These are phyloP conservation scores for Mycena polygramma DNA, from an alignment of 768 basidiomycete genomes.

Conservation along the genomic window DNA sequence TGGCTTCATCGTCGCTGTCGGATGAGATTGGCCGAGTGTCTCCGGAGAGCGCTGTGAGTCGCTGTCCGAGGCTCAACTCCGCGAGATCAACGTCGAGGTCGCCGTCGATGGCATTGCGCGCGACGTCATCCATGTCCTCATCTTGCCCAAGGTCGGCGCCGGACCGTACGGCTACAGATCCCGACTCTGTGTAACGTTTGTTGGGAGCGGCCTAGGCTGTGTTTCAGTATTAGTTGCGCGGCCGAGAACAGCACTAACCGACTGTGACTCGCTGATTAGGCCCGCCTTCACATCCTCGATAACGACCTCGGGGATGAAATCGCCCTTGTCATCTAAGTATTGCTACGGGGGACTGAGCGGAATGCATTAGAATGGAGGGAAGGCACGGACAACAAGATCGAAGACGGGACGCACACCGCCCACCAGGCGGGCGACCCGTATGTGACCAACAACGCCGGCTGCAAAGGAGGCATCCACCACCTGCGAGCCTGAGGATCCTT, in stretches of 20 bases:
- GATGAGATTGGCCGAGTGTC: constrained; percentile 53
- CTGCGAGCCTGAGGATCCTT: constrained; percentile 47
- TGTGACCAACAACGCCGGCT: constrained; percentile 52
- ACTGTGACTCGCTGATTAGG: constrained; percentile 38
- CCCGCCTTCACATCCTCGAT: constrained; percentile 55
- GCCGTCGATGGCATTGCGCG: constrained; percentile 69
- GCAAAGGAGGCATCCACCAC: constrained; percentile 65
- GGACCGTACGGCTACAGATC: constrained; percentile 73
- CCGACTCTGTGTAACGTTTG: constrained; percentile 77
- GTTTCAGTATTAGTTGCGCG: background rate
- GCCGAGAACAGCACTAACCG: constrained; percentile 29
- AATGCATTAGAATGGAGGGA: constrained; percentile 19
- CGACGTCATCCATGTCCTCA: constrained; percentile 64
- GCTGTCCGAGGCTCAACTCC: constrained; percentile 92
- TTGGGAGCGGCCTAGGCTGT: constrained; percentile 58
- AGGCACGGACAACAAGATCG: constrained; percentile 65
- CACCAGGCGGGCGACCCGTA: constrained; percentile 67
- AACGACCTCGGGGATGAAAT: constrained; percentile 65
- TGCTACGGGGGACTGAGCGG: constrained; percentile 51
- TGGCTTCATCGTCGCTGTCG: constrained; percentile 60
- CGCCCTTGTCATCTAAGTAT: constrained; percentile 66
- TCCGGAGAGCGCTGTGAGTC: constrained; percentile 81
- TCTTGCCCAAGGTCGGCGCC: constrained; percentile 76
- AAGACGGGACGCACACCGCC: constrained; percentile 73
- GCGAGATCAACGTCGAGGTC: constrained; percentile 86